A percentile compares a stretch with the other conserved stretches of the same genome.
These are phyloP conservation scores for Chlorociboria aeruginascens DNA, from an alignment of 495 filamentous ascomycete genomes.

Conservation along the genomic window DNA sequence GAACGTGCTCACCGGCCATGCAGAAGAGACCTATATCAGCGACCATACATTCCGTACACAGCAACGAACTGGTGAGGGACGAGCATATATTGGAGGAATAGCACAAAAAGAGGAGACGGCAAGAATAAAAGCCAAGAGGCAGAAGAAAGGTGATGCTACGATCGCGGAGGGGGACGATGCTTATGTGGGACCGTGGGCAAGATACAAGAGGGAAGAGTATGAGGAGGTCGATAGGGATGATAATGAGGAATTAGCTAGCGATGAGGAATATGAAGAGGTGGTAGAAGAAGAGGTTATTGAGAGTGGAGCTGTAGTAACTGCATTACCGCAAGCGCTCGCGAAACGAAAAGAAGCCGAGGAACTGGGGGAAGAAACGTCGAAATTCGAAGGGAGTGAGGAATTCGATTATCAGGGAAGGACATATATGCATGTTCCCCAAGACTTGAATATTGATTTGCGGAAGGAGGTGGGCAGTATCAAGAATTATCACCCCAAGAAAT, in stretches of 20 bases:
- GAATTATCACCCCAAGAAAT: slow-evolving; percentile 90
- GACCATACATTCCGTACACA: slow-evolving; percentile 78
- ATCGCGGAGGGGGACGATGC: slow-evolving; percentile 75
- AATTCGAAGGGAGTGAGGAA: slow-evolving; percentile 72
- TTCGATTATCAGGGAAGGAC: slow-evolving; percentile 89
- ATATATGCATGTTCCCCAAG: slow-evolving; percentile 93
- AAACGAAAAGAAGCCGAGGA: slow-evolving; percentile 47
- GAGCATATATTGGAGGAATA: slow-evolving; percentile 25
- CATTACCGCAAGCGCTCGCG: slow-evolving; percentile 43
- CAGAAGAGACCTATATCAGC: slow-evolving; percentile 78
- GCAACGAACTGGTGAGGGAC: slow-evolving; percentile 49
- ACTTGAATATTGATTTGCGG: slow-evolving; percentile 76
- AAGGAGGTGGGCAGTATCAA: slow-evolving; percentile 69
- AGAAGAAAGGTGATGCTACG: slow-evolving; percentile 71
- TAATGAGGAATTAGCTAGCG: slow-evolving; percentile 49
- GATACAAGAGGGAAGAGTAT: slow-evolving; percentile 54
- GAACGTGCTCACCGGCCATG: slow-evolving; percentile 81
- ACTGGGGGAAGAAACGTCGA: slow-evolving; percentile 62
- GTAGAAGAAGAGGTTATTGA: slow-evolving; percentile 38
- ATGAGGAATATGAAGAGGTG: slow-evolving; percentile 71
- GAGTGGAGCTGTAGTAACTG: slow-evolving; percentile 38
- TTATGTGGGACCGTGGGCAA: slow-evolving; percentile 91
- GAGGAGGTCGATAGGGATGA: slow-evolving; percentile 34
- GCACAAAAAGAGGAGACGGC: slow-evolving; percentile 56
- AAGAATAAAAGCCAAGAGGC: slow-evolving; percentile 54